phyloP scores from a whole-genome alignment of 2,329 filamentous ascomycete genomes.

The Cordyceps tenuipes region DNA sequence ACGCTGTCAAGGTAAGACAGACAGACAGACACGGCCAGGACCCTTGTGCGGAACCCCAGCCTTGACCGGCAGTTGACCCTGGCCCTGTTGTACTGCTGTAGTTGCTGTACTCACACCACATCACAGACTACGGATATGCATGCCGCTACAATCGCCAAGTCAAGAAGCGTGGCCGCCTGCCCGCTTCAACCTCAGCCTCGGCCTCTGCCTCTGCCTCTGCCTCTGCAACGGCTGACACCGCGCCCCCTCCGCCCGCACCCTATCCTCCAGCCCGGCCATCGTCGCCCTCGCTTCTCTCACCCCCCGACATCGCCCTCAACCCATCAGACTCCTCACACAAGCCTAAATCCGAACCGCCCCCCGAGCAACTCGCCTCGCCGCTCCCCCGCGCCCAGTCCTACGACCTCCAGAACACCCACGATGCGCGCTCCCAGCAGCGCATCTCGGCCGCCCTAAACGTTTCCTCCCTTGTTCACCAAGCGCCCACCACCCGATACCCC shows the following conservation, averaged over 20 bases:
- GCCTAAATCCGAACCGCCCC: background rate
- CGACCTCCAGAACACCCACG: background rate
- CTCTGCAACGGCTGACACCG: background rate
- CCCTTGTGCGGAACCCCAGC: background rate
- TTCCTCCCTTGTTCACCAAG: constrained; percentile 17
- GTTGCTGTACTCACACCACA: too few relatives aligned
- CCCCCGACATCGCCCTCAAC: background rate
- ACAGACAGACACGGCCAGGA: too few relatives aligned
- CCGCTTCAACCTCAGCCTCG: too few relatives aligned
- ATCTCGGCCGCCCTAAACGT: constrained; percentile 16
- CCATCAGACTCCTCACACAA: background rate
- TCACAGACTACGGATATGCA: constrained; percentile 28
- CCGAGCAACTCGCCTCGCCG: background rate
- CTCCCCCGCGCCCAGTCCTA: constrained; percentile 3
- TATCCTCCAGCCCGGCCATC: background rate
- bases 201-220: constrained; percentile 3
- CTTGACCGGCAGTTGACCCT: too few relatives aligned
- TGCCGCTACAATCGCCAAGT: constrained; percentile 30
- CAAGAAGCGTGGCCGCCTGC: constrained; percentile 29
- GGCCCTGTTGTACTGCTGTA: too few relatives aligned
- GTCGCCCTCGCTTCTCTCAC: constrained; percentile 3
- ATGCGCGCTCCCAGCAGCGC: constrained; percentile 11
- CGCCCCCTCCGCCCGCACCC: background rate
- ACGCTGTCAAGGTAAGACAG: constrained; percentile 27
- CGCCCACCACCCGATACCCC: constrained; percentile 9